A percentile compares a stretch with the other conserved stretches of the same genome.
These are phyloP conservation scores for Neurospora pannonica DNA, from an alignment of 495 filamentous ascomycete genomes.

Conservation along the genomic window DNA sequence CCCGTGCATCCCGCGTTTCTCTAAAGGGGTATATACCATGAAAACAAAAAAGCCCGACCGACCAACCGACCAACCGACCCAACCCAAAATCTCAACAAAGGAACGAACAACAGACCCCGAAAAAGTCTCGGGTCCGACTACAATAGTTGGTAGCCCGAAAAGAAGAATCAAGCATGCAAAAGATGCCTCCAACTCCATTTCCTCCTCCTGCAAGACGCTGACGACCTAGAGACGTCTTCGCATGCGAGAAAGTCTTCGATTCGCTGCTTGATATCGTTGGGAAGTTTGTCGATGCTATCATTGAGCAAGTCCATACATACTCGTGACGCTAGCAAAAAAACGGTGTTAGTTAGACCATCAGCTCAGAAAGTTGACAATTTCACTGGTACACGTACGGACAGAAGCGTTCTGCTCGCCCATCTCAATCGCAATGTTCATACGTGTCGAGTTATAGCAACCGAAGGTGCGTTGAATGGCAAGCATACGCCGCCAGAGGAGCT, in stretches of 20 bases:
- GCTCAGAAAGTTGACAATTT: background rate
- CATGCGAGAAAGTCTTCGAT: conserved; percentile 16
- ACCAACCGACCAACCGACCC: background rate
- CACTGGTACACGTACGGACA: background rate
- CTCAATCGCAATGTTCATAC: conserved; percentile 34
- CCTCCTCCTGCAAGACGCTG: background rate
- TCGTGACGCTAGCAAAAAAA: conserved; percentile 31
- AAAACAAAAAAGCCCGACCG: background rate
- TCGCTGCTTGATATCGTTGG: conserved; percentile 21
- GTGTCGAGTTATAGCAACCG: conserved; percentile 36
- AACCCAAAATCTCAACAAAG: background rate
- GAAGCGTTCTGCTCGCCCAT: conserved; percentile 18
- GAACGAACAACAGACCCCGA: background rate
- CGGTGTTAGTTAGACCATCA: background rate
- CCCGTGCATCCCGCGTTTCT: background rate
- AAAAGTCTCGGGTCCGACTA: background rate
- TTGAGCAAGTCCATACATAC: conserved; percentile 35
- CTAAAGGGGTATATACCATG: background rate
- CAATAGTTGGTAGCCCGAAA: background rate
- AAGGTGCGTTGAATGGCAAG: conserved; percentile 32
- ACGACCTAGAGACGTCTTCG: background rate
- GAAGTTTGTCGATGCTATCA: conserved; percentile 32
- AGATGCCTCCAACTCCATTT: background rate
- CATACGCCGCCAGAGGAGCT: conserved; percentile 36
- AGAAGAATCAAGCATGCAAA: background rate